Conservation (phyloP, 2,329 filamentous ascomycete species). For the Arthroderma sp. region DNA sequence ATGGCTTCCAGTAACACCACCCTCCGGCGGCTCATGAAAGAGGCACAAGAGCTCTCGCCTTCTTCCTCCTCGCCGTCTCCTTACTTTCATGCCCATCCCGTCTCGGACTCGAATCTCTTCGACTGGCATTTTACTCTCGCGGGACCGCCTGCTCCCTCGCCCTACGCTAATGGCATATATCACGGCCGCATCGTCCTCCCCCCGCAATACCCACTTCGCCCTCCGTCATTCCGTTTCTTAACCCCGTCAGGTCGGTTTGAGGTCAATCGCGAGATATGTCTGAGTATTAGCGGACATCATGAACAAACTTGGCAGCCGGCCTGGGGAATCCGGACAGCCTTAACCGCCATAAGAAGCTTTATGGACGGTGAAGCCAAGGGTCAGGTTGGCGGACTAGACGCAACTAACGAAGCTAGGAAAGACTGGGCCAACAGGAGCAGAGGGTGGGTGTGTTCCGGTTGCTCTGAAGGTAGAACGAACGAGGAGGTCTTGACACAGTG, state of each 20-base stretch:
- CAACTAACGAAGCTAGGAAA: constrained; percentile 53
- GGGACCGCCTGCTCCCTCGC: constrained; percentile 66
- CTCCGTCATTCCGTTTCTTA: constrained; percentile 88
- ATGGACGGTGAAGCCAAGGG: constrained; percentile 86
- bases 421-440: constrained; percentile 56
- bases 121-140: constrained; percentile 99
- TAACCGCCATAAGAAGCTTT: constrained; percentile 68
- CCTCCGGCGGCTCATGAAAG: constrained; percentile 48
- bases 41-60: constrained; percentile 73
- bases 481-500: constrained; percentile 61
- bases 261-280: constrained; percentile 90
- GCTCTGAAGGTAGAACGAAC: constrained; percentile 51
- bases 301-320: constrained; percentile 98
- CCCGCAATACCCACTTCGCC: constrained; percentile 76
- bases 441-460: constrained; percentile 57
- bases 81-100: constrained; percentile 71
- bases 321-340: constrained; percentile 86
- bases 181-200: constrained; percentile 91
- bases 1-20: constrained; percentile 22
- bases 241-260: constrained; percentile 90
- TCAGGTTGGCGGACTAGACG: constrained; percentile 82
- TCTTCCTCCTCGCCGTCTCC: constrained; percentile 62
- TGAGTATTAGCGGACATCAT: constrained; percentile 87
- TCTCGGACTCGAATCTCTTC: constrained; percentile 76
- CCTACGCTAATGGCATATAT: constrained; percentile 73